Evolutionary conservation across 2,329 filamentous ascomycete genomes (phyloP).

Genomic region (Rachicladosporium sp.): DNA sequence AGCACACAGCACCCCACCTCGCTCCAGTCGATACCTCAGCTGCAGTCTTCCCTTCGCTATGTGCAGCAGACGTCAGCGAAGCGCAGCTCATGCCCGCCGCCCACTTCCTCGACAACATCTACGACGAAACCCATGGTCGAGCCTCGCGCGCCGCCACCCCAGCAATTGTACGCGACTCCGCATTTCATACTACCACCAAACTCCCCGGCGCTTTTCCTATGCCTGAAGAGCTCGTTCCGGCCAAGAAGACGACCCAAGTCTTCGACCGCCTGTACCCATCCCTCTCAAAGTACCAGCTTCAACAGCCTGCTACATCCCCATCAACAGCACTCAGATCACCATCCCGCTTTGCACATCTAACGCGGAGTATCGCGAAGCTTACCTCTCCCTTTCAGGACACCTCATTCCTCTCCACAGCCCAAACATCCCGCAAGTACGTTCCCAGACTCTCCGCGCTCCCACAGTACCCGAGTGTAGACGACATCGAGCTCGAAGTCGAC

Average conservation of each 20-base stretch:
- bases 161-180: conserved; percentile 29
- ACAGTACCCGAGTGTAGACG: conserved; percentile 60
- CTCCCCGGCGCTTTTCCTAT: conserved; percentile 18
- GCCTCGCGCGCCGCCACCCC: conserved; percentile 34
- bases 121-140: conserved; percentile 45
- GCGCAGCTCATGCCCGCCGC: conserved; percentile 62
- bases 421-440: conserved; percentile 43
- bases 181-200: conserved; percentile 7
- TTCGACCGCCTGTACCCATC: conserved; percentile 21
- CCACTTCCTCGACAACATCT: conserved; percentile 67
- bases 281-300: conserved; percentile 14
- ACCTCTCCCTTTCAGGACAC: conserved; percentile 19
- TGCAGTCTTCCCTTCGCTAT: conserved; percentile 59
- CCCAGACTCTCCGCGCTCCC: conserved; percentile 61
- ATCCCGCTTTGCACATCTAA: conserved; percentile 7
- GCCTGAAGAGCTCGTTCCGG: conserved; percentile 7
- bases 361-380: conserved; percentile 18
- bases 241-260: conserved; percentile 9
- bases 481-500: conserved; percentile 55
- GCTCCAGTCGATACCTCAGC: conserved; percentile 46
- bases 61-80: conserved; percentile 68
- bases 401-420: conserved; percentile 27
- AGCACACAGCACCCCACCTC: conserved; percentile 61
- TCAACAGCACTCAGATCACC: conserved; percentile 11
- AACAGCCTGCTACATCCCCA: conserved; percentile 6